Evolutionary conservation across 768 basidiomycete genomes (phyloP).

Genomic region (Podaxis sp.): DNA sequence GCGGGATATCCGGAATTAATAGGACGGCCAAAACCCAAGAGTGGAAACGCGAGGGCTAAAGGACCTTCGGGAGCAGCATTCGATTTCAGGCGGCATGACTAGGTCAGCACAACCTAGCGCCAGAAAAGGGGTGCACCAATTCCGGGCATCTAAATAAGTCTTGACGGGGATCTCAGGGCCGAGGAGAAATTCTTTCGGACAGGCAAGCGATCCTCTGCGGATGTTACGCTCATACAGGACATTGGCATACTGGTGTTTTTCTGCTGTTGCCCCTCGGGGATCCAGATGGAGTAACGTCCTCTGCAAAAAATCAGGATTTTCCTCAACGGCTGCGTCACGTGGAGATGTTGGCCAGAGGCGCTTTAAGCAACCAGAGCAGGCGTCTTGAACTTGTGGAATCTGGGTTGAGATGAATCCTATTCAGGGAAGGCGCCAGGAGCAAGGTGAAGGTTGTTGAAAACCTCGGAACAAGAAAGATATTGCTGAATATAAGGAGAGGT

Average conservation of each 20-base stretch:
- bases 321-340: not conserved
- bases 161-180: no score
- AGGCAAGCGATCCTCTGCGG: no score
- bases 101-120: not conserved
- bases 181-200: no score
- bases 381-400: not conserved
- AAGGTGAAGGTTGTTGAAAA: not conserved
- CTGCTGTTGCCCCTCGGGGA: not conserved
- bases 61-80: not conserved
- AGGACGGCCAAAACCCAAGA: not conserved
- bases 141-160: not conserved
- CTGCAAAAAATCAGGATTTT: not conserved
- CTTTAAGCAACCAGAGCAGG: not conserved
- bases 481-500: not conserved
- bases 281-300: not conserved
- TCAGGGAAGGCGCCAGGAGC: not conserved
- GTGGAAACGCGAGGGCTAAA: not conserved
- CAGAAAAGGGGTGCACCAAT: not conserved
- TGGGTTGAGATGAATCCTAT: not conserved
- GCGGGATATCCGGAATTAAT: not conserved
- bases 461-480: conserved; percentile 4
- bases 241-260: not conserved
- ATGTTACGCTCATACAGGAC: not conserved
- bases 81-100: not conserved
- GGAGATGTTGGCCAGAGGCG: not conserved